These are phyloP conservation scores for Trichoderma breve DNA, from an alignment of 2,329 filamentous ascomycete genomes.

Conservation along the genomic window DNA sequence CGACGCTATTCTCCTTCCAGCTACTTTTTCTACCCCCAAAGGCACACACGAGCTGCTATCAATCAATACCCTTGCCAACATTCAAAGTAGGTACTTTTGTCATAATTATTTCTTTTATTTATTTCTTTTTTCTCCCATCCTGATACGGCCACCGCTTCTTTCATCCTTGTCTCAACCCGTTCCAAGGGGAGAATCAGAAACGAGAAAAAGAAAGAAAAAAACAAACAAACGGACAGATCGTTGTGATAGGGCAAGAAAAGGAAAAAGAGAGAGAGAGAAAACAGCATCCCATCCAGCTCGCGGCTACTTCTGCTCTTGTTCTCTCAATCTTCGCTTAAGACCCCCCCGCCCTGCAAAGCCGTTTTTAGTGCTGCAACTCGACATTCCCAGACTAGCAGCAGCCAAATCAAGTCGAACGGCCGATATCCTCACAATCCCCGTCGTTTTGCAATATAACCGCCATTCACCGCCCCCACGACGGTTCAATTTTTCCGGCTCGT, in stretches of 20 bases:
- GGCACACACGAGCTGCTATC: background rate
- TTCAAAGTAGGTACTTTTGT: background rate
- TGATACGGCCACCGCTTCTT: background rate
- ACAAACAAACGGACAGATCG: background rate
- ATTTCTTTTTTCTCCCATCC: background rate
- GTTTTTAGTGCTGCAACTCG: constrained; percentile 18
- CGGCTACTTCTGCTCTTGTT: background rate
- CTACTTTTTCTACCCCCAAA: background rate
- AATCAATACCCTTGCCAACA: background rate
- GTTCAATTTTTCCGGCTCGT: constrained; percentile 14
- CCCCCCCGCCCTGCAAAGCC: constrained; percentile 11
- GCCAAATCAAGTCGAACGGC: constrained; percentile 11
- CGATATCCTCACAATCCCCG: constrained; percentile 19
- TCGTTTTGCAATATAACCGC: constrained; percentile 16
- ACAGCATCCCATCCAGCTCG: background rate
- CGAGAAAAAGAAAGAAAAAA: background rate
- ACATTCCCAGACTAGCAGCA: constrained; percentile 19
- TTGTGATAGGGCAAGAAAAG: background rate
- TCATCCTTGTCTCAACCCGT: background rate
- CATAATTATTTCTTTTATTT: background rate
- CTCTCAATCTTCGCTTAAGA: constrained; percentile 8
- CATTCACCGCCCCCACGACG: constrained; percentile 18
- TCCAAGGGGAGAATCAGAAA: background rate
- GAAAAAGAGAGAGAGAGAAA: background rate
- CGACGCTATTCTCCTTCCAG: constrained; percentile 6